phyloP scores from a whole-genome alignment of 2,329 filamentous ascomycete species.

The Lecanicillium sp. region DNA sequence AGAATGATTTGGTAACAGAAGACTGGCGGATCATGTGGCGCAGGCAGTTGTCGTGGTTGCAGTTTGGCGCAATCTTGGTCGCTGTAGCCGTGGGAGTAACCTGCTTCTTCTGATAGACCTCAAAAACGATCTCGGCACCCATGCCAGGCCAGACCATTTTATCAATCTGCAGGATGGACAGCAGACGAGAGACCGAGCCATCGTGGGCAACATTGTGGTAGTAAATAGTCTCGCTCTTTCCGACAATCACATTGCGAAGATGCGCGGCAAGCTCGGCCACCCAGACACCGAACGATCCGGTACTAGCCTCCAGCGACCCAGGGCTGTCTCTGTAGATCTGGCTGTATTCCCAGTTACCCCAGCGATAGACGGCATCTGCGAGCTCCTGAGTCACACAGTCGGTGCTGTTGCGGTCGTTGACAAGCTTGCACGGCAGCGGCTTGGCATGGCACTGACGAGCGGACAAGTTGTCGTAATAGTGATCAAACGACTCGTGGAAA shows the following conservation, averaged over 20 bases:
- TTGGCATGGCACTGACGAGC: conserved; percentile 71
- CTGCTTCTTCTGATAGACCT: conserved; percentile 51
- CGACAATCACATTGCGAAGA: conserved; percentile 47
- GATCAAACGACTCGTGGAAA: conserved; percentile 70
- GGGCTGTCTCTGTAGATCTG: conserved; percentile 67
- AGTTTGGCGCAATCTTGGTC: conserved; percentile 18
- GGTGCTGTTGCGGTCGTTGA: conserved; percentile 37
- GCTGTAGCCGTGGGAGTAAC: conserved; percentile 16
- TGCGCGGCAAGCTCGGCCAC: conserved; percentile 64
- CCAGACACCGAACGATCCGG: conserved; percentile 64
- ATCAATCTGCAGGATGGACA: conserved; percentile 66
- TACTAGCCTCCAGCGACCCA: conserved; percentile 55
- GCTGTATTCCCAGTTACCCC: conserved; percentile 77
- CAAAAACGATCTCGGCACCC: conserved; percentile 73
- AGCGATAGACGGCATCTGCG: conserved; percentile 64
- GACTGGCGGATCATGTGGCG: conserved; percentile 24
- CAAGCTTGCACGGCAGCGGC: conserved; percentile 61
- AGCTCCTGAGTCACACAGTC: conserved; percentile 57
- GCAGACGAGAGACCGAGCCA: conserved; percentile 60
- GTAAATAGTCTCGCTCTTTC: conserved; percentile 43
- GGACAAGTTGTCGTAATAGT: conserved; percentile 81
- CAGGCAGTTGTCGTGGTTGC: conserved; percentile 27
- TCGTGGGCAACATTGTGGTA: conserved; percentile 78
- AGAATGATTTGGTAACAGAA: conserved; percentile 20
- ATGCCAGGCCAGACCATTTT: conserved; percentile 81